Evolutionary conservation across 2,329 filamentous ascomycete species (phyloP), one percentile per base, ranked within the genome.

Genomic region (Aspergillus sp.): DNA sequence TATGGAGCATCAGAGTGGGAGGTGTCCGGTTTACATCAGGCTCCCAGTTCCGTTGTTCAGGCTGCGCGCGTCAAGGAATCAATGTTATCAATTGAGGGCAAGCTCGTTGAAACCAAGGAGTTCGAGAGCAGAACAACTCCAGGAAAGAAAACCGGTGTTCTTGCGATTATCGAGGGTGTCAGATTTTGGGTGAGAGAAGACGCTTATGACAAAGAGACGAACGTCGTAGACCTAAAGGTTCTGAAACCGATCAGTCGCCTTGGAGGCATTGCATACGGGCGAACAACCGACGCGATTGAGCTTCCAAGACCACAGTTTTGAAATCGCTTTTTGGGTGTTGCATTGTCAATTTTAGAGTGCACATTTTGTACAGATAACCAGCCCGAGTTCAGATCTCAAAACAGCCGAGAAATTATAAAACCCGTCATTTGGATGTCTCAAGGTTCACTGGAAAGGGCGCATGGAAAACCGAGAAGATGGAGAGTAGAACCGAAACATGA

Each of bases 131-230:
- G 82, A 52, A 80, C 80, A 0, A 86, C 77, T 2, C 88, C 89
- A 0, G 91, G 90, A 2, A 88, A 87, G 77, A 92, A 87, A 79
- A 88, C 88, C 1, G 86, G 88, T 1, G 87, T 89, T 4, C 69
- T 96, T 61, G 89, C 84, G 2, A 83, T 96, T 34, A 80, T 97
- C 12, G 91, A 97, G 77, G 93, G 91, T 0, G 87, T 89, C 34
- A 82, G 88, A 27, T 96, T 97, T 70, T 97, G 93, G 91, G 91
- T 87, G 2, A 79, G 93, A 53, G 91, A 96, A 71, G 93, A 97
- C 76, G 92, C 92, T 2, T 79, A 96, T 60, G 90, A 96, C 66
- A 85, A 90, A 70, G 87, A 91, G 8, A 83, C 80, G 68, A 91
- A 86, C 64, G 67, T 90, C 42, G 80, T 98, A 57, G 89, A 96